Evolutionary conservation across 257 asterid species (phyloP).

Genomic region (Leonotis leonurus): DNA sequence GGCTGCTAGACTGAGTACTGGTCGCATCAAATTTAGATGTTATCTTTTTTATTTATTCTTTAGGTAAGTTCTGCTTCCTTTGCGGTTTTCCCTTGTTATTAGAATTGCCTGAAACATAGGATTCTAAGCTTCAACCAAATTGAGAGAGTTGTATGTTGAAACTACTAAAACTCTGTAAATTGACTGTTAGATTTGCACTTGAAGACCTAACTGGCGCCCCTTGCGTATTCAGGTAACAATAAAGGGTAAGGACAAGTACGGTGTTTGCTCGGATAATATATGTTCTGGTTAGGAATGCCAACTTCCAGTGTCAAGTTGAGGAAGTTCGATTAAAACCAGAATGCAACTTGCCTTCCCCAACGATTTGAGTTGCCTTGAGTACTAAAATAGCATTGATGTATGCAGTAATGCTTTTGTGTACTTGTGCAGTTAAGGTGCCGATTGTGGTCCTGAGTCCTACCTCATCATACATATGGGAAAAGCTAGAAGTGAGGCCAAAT

Average conservation of each 20-base stretch:
- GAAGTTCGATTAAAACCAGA: not conserved
- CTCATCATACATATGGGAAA: not conserved
- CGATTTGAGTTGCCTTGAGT: not conserved
- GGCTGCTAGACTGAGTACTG: slow-evolving; percentile 53
- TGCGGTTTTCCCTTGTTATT: slow-evolving; percentile 17
- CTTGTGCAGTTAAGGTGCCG: slow-evolving; percentile 26
- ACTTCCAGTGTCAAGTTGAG: not conserved
- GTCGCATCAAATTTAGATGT: slow-evolving; percentile 20
- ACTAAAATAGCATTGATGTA: not conserved
- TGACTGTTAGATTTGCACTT: slow-evolving; percentile 3
- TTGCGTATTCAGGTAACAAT: not conserved
- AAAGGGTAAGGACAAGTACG: not conserved
- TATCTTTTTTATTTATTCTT: slow-evolving; percentile 27
- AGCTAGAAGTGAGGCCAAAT: slow-evolving; percentile 16
- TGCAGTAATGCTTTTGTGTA: not conserved
- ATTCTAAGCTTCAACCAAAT: not conserved
- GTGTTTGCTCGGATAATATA: not conserved
- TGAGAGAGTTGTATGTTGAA: not conserved
- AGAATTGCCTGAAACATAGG: not conserved
- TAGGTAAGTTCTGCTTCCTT: slow-evolving; percentile 30
- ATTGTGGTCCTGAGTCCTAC: slow-evolving; percentile 8
- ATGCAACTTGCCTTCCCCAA: not conserved
- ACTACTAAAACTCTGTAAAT: not conserved
- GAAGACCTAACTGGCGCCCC: not conserved
- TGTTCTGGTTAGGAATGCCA: not conserved